Base-by-base conservation (phyloP, 78 protist species). In the Dictyostelium purpureum region DNA sequence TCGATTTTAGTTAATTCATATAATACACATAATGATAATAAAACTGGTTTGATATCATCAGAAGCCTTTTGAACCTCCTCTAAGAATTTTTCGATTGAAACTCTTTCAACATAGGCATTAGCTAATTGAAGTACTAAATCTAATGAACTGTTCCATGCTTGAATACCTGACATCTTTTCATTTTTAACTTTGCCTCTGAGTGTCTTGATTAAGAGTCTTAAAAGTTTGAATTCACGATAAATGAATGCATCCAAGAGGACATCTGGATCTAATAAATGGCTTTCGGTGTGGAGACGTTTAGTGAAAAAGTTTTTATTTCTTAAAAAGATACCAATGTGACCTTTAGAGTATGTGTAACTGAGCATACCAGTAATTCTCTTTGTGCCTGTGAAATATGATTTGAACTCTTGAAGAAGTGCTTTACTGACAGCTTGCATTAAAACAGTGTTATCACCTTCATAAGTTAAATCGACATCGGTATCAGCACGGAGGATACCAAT, bases 361-460 rank as follows among this genome's bases (percentile, higher is more conserved):
- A 85, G 16, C 92, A 85, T 85, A 19, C 92, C 92, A 21, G 92
- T 85, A 24, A 85, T 73, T 54, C 79, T 57, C 54, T 85, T 85
- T 7, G 77, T 31, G 6, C 92, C 92, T 5, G 92, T 85, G 52
- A 85, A 85, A 35, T 85, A 85, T 9, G 92, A 77, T 38, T 67
- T 70, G 73, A 87, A 94, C 21, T 90, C 94, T 10, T 52, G 42
- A 6, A 94, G 69, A 0, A 94, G 45, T 31, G 80, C 87, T 51
- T 89, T 79, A 56, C 93, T 77, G 16, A 87, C 87, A 11, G 93
- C 85, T 77, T 85, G 90, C 80, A 94, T 65, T 38, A 94, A 19
- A 6, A 94, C 94, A 0, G 89, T 81, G 79, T 94, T 94, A 73
- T 87, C 93, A 49, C 96, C 96, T 35, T 94, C 96, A 7, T 76